Conservation (phyloP, 2,329 filamentous ascomycete species). For the Aureobasidium uvarum region DNA sequence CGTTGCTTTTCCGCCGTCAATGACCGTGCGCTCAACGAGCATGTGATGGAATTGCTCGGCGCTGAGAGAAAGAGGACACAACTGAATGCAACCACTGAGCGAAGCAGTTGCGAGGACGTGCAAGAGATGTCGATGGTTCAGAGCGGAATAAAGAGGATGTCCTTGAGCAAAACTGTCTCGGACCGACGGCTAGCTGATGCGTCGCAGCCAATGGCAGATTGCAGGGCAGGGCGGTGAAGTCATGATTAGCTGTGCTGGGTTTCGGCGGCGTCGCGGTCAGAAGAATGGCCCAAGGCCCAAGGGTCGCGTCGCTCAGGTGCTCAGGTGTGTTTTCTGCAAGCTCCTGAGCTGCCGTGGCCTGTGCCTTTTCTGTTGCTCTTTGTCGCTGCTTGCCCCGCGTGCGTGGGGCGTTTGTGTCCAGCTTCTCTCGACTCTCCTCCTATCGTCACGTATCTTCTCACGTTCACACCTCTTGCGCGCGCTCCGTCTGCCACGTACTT, state of each 20-base stretch:
- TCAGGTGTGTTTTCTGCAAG: not conserved
- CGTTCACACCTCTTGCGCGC: conserved; percentile 3
- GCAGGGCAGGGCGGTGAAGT: conserved; percentile 15
- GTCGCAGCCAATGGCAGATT: conserved; percentile 19
- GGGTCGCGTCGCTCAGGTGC: not conserved
- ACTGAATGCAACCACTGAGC: conserved; percentile 6
- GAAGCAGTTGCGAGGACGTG: conserved; percentile 8
- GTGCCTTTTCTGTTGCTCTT: conserved; percentile 18
- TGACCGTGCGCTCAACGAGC: conserved; percentile 18
- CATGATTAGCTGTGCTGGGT: conserved; percentile 19
- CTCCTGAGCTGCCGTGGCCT: conserved; percentile 24
- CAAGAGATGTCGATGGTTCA: not conserved
- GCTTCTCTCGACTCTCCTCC: conserved; percentile 20
- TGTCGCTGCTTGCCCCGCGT: conserved; percentile 20
- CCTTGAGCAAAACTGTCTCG: conserved; percentile 3
- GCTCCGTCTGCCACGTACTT: not conserved
- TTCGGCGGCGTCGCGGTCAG: conserved; percentile 24
- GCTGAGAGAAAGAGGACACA: not conserved
- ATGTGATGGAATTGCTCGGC: conserved; percentile 9
- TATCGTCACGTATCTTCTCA: conserved; percentile 17
- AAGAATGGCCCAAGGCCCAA: conserved; percentile 21
- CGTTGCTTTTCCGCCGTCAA: not conserved
- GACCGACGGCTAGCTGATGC: not conserved
- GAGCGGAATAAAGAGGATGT: not conserved
- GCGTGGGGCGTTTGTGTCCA: conserved; percentile 21